Conservation (phyloP, 2,329 filamentous ascomycete genomes). For the Lojkania enalia region DNA sequence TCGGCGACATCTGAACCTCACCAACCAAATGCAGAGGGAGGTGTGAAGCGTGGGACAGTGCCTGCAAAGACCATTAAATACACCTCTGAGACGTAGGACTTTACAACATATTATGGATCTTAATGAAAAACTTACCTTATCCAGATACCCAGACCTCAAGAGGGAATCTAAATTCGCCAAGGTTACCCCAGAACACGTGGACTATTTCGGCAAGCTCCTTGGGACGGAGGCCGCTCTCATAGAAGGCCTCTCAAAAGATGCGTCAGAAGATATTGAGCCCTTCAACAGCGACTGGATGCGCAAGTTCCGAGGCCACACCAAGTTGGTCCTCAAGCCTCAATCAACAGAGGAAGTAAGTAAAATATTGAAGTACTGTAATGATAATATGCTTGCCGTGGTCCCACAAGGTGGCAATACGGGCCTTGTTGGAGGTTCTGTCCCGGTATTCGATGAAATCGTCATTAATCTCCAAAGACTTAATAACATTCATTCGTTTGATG, state of each 20-base stretch:
- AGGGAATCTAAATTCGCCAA: conserved; percentile 74
- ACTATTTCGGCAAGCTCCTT: conserved; percentile 79
- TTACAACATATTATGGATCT: background rate
- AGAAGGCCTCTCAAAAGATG: conserved; percentile 77
- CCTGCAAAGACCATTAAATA: conserved; percentile 63
- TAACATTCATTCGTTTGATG: conserved; percentile 86
- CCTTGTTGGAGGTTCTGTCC: conserved; percentile 90
- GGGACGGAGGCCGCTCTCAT: conserved; percentile 78
- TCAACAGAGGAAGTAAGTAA: conserved; percentile 87
- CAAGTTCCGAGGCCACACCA: conserved; percentile 91
- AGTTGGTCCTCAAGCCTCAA: conserved; percentile 82
- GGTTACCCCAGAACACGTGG: conserved; percentile 77
- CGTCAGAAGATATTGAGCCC: conserved; percentile 78
- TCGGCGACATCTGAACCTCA: conserved; percentile 49
- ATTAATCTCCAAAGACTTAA: conserved; percentile 91
- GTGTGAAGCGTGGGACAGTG: conserved; percentile 37
- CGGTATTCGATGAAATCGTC: conserved; percentile 98
- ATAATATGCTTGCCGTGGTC: conserved; percentile 87
- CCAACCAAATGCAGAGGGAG: conserved; percentile 42
- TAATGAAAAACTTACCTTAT: conserved; percentile 6
- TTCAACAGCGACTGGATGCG: conserved; percentile 99
- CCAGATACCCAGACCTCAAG: conserved; percentile 74
- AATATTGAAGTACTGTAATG: conserved; percentile 93
- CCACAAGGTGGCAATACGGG: conserved; percentile 98
- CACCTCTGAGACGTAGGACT: conserved; percentile 72